These are phyloP conservation scores for Hippophae rhamnoides DNA, from an alignment of 306 rosid species.

Conservation along the genomic window DNA sequence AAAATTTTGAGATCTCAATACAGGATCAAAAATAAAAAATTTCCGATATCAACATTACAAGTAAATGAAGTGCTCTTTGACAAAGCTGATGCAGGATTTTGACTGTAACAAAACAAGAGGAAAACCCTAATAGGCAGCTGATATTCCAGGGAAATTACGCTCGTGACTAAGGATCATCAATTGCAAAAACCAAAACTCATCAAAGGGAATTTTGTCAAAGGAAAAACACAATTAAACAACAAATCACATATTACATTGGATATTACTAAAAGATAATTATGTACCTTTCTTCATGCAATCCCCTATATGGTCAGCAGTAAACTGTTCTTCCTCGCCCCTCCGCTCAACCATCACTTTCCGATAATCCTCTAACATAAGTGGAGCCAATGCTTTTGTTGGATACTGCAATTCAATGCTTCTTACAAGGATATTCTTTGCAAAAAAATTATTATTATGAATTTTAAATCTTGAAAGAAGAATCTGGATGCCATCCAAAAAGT, in stretches of 20 bases:
- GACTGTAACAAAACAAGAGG: no score
- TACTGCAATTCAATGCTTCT: slow-evolving; percentile 41
- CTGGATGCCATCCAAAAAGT: neutral
- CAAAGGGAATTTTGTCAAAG: neutral
- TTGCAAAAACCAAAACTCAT: no score
- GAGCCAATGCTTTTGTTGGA: slow-evolving; percentile 90
- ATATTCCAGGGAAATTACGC: no score
- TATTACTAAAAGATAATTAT: neutral
- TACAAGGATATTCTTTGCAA: slow-evolving; percentile 4
- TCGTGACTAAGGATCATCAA: no score
- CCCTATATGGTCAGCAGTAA: slow-evolving; percentile 53
- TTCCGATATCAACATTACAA: no score
- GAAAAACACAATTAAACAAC: neutral
- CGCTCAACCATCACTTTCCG: slow-evolving; percentile 88
- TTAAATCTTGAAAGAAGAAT: slow-evolving; percentile 1
- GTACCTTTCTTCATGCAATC: slow-evolving; percentile 86
- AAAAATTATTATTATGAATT: slow-evolving; percentile 1
- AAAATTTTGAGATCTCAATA: no score
- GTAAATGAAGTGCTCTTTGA: no score
- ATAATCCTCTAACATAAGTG: slow-evolving; percentile 82
- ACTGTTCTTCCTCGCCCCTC: slow-evolving; percentile 81
- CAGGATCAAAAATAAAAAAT: no score
- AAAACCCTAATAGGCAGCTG: no score
- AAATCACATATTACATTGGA: neutral
- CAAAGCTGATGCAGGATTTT: no score